Percentiles rank a stretch among this genome's conserved stretches.
These are phyloP conservation scores for Silybum marianum DNA, from an alignment of 129 eudicot genomes.

Conservation along the genomic window DNA sequence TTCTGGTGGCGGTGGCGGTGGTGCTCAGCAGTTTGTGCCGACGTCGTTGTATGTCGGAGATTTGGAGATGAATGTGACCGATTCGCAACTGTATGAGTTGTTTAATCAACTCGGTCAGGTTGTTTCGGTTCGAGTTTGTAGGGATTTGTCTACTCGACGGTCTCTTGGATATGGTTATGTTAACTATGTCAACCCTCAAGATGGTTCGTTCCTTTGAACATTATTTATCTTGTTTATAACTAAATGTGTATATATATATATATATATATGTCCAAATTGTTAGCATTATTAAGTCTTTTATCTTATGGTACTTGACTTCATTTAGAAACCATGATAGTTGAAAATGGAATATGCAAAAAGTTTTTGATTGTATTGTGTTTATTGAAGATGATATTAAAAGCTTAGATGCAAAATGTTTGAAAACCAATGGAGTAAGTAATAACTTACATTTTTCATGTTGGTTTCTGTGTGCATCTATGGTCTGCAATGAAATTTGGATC, in stretches of 20 bases:
- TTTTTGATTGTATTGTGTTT: background rate
- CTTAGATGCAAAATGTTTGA: background rate
- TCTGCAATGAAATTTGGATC: background rate
- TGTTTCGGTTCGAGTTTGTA: conserved; percentile 85
- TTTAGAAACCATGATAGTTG: background rate
- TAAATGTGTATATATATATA: background rate
- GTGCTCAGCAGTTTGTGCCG: conserved; percentile 56
- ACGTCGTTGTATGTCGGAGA: conserved; percentile 85
- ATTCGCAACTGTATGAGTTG: conserved; percentile 76
- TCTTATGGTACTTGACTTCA: background rate
- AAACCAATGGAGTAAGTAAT: background rate
- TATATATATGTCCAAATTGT: background rate
- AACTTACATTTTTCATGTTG: background rate
- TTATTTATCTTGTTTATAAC: background rate
- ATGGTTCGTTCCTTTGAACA: conserved; percentile 55
- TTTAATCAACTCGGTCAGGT: conserved; percentile 75
- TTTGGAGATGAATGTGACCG: conserved; percentile 72
- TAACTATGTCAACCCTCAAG: conserved; percentile 67
- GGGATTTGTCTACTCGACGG: conserved; percentile 62
- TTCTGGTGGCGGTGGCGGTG: conserved; percentile 31
- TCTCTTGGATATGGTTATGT: conserved; percentile 96
- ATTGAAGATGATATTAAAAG: background rate
- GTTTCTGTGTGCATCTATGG: background rate
- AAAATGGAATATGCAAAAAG: background rate
- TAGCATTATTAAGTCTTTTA: background rate